phyloP scores from a whole-genome alignment of 257 asterid genomes.

The Craterostigma plantagineum region DNA sequence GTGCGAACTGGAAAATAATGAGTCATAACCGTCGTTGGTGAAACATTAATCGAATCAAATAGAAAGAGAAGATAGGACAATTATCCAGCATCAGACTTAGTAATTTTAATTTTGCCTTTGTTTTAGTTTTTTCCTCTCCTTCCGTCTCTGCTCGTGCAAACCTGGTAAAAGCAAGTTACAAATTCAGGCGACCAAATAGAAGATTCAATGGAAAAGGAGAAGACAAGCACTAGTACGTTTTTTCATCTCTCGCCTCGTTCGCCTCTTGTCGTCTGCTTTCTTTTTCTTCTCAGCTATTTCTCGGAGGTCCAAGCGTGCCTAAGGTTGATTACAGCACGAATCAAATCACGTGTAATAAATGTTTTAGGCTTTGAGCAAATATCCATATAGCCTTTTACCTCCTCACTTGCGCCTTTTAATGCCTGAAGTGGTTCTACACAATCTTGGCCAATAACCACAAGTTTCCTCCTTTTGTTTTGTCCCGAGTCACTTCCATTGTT shows the following conservation, averaged over 20 bases:
- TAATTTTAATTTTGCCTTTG: no score
- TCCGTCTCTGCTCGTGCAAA: background rate
- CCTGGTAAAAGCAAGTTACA: background rate
- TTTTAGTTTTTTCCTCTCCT: conserved; percentile 1
- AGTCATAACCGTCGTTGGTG: no score
- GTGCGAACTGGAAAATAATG: no score
- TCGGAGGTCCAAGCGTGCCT: conserved; percentile 32
- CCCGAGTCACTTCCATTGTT: conserved; percentile 14
- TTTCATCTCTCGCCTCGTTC: conserved; percentile 39
- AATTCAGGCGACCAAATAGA: background rate
- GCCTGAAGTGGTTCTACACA: conserved; percentile 94
- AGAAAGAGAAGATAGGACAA: no score
- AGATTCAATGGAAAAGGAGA: background rate
- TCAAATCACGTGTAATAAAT: background rate
- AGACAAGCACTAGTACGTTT: conserved; percentile 18
- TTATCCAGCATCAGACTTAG: no score
- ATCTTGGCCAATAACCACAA: conserved; percentile 85
- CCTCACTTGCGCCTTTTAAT: conserved; percentile 33
- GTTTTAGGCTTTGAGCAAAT: background rate
- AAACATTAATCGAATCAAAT: no score
- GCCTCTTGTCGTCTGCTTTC: conserved; percentile 19
- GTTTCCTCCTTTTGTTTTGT: conserved; percentile 31
- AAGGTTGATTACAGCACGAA: conserved; percentile 6
- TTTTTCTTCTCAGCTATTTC: conserved; percentile 28
- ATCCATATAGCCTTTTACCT: conserved; percentile 16